Base-by-base conservation (phyloP, 495 filamentous ascomycete genomes). In the Paragyromitra xinjiangensis region DNA sequence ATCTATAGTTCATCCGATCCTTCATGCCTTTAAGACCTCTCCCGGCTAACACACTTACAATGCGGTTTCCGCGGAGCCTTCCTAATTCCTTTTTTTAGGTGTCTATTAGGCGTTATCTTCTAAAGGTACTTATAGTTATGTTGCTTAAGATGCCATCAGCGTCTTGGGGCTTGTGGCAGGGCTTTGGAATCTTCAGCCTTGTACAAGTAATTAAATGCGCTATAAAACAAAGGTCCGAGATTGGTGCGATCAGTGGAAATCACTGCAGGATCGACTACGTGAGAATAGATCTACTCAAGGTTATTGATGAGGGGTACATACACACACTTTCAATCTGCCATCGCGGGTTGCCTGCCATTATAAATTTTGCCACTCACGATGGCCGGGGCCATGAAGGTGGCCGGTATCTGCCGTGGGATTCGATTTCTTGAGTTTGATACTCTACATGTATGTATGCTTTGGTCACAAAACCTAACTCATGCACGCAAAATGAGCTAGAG, bases 1-100 rank as follows among this genome's bases (percentile, higher is more conserved):
- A 66, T 50, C 42, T 37, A 67, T 66, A 72, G 73, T 72, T 72
- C 61, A 65, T 66, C 71, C 51, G 62, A 67, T 66, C 51, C 70
- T 73, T 77, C 24, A 44, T 61, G 40, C 51, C 34, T 77, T 61
- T 22, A 65, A 73, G 4, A 48, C 48, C 58, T 14, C 26, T 42
- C 39, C 51, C 34, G 58, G 48, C 24, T 51, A 34, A 29, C 37
- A 71, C 37, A 16, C 42, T 50, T 66, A 26, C 22, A 44, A 48
- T 55, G 24, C 11, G 39, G 40, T 34, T 64, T 72, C 69, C 59
- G 67, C 70, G 62, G 50, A 58, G 50, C 62, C 39, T 37, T 75
- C 40, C 45, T 29, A 11, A 51, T 69, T 55, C 9, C 34, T 42
- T 29, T 44, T 37, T n/a, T 39, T 44, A 24, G 6, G 22, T 61